Base-by-base conservation (phyloP, 2,329 filamentous ascomycete species). In the Zymoseptoria tritici region DNA sequence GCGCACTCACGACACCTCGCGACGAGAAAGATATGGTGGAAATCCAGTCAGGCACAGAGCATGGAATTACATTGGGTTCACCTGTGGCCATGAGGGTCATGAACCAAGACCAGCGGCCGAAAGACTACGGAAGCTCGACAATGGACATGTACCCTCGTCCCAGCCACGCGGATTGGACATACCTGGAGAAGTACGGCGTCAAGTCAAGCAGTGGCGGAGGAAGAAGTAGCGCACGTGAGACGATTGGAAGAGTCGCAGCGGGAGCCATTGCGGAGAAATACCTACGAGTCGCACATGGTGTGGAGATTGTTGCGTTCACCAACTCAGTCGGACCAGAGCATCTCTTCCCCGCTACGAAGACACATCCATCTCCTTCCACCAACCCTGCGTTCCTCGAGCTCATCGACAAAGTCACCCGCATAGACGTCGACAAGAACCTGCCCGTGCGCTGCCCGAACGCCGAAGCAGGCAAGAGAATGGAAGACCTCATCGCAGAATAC, bases 181-280 rank as follows among this genome's bases (percentile, higher is more conserved):
- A 97, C 78, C 82, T 96, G 62, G 90, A 96, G 76, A 97, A 97
- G 79, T 99, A 99, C 75, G 93, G 93, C 59, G 86, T 95, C 68
- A 95, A 95, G 80, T 91, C 94, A 46, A 90, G 85, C 73, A 91
- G 87, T 62, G 93, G 94, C 60, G 93, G 94, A 68, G 93, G 94
- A 57, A 84, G 94, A 63, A 92, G 88, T 73, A 92, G 88, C 73
- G 94, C 94, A n/a, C 82, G 93, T 65, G 93, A 97, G 81, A 97
- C 93, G 9, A 96, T 97, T 72, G 84, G 85, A 64, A 85, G 93
- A 67, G 93, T 97, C 21, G 92, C 93, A 55, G 92, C 92, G 20
- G 91, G 92, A 60, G 89, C 91, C 51, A 91, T 97, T 68, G 91
- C 91, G 46, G 93, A 99, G 75, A 96, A 97, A 76, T 97, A 93